Evolutionary conservation across 2,329 filamentous ascomycete genomes (phyloP).

Genomic region (Aureobasidium pullulans): DNA sequence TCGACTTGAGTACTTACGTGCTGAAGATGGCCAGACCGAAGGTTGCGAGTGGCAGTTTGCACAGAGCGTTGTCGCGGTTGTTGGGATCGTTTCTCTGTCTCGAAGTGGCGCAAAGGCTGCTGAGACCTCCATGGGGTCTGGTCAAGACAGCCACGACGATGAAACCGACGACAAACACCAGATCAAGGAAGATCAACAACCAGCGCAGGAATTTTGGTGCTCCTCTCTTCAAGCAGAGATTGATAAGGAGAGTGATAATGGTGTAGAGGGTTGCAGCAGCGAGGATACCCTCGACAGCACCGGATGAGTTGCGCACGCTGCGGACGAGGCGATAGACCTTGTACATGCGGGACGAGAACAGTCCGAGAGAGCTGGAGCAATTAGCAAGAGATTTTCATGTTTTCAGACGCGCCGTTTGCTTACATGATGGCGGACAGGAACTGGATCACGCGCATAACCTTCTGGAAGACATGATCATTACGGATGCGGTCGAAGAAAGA

Average conservation of each 20-base stretch:
- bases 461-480: conserved; percentile 23
- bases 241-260: conserved; percentile 30
- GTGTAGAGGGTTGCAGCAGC: conserved; percentile 39
- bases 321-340: conserved; percentile 35
- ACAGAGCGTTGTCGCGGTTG: conserved; percentile 23
- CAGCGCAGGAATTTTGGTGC: conserved; percentile 28
- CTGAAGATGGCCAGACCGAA: conserved; percentile 39
- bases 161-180: conserved; percentile 36
- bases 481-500: conserved; percentile 6
- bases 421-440: conserved; percentile 35
- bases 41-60: conserved; percentile 36
- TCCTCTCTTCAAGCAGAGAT: conserved; percentile 29
- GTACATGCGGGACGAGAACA: conserved; percentile 36
- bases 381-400: background rate
- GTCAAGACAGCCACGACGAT: conserved; percentile 38
- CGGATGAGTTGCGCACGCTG: conserved; percentile 29
- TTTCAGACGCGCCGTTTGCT: background rate
- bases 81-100: background rate
- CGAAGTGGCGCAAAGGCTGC: background rate
- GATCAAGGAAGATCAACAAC: conserved; percentile 35
- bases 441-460: conserved; percentile 35
- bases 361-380: conserved; percentile 29
- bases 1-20: conserved; percentile 31
- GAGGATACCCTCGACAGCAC: conserved; percentile 40
- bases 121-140: conserved; percentile 16